phyloP scores from a whole-genome alignment of 768 basidiomycete species.

The Mycena albidolilacea region DNA sequence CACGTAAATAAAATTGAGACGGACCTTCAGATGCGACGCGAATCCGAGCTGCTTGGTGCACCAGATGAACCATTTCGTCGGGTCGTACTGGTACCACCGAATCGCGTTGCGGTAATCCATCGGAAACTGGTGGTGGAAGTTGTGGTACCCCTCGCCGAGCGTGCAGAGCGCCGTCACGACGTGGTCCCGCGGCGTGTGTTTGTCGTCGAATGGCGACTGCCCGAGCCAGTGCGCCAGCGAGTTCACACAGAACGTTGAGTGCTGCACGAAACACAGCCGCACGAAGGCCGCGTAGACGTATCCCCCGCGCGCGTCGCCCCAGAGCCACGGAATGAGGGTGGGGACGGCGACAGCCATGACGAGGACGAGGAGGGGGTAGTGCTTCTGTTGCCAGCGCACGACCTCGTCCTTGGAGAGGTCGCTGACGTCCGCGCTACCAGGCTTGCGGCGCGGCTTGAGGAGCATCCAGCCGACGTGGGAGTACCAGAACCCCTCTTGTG shows the following conservation, averaged over 20 bases:
- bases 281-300: conserved; percentile 88
- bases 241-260: conserved; percentile 97
- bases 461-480: conserved; percentile 95
- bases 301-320: conserved; percentile 91
- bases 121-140: conserved; percentile 97
- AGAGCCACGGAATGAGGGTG: conserved; percentile 83
- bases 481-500: conserved; percentile 88
- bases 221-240: conserved; percentile 98
- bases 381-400: conserved; percentile 89
- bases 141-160: conserved; percentile 97
- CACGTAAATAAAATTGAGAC: background rate
- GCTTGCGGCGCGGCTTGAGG: conserved; percentile 89
- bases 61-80: conserved; percentile 94
- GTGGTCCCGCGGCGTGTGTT: conserved; percentile 93
- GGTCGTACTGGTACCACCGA: conserved; percentile 94
- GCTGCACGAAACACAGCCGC: conserved; percentile 88
- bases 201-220: conserved; percentile 94
- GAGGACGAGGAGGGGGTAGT: conserved; percentile 81
- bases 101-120: conserved; percentile 98
- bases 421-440: conserved; percentile 91
- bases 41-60: conserved; percentile 71
- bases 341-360: conserved; percentile 82
- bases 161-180: conserved; percentile 91
- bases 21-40: conserved; percentile 78
- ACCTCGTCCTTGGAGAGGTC: conserved; percentile 87